Evolutionary conservation across 208 protist species (phyloP).

Genomic region (Entamoeba invadens): DNA sequence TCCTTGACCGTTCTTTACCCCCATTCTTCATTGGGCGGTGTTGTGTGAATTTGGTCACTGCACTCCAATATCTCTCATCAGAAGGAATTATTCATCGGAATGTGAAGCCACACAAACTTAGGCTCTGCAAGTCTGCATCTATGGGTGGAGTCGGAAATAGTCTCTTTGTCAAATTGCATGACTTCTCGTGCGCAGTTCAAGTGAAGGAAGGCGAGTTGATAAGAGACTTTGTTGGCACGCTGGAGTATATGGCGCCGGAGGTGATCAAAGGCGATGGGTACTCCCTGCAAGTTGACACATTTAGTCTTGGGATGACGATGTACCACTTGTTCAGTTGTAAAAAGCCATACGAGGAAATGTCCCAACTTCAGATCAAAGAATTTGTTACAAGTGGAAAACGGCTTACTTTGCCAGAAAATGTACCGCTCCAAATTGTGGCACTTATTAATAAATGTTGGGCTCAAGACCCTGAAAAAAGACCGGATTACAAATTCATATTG

Average conservation of each 20-base stretch:
- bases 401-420: neutral
- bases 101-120: neutral
- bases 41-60: neutral
- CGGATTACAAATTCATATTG: neutral
- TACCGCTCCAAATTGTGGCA: neutral
- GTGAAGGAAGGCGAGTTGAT: neutral
- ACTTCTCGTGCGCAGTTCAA: neutral
- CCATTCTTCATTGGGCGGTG: neutral
- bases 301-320: neutral
- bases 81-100: neutral
- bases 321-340: neutral
- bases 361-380: neutral
- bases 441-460: neutral
- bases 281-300: neutral
- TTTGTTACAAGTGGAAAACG: neutral
- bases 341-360: neutral
- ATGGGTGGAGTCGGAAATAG: neutral
- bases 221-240: neutral
- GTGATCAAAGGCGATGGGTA: neutral
- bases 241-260: neutral
- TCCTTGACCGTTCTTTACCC: neutral
- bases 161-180: neutral
- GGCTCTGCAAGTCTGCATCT: neutral
- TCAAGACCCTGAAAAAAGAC: neutral
- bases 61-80: neutral